phyloP scores from a whole-genome alignment of 2,329 filamentous ascomycete species.

The Neurospora crassa region DNA sequence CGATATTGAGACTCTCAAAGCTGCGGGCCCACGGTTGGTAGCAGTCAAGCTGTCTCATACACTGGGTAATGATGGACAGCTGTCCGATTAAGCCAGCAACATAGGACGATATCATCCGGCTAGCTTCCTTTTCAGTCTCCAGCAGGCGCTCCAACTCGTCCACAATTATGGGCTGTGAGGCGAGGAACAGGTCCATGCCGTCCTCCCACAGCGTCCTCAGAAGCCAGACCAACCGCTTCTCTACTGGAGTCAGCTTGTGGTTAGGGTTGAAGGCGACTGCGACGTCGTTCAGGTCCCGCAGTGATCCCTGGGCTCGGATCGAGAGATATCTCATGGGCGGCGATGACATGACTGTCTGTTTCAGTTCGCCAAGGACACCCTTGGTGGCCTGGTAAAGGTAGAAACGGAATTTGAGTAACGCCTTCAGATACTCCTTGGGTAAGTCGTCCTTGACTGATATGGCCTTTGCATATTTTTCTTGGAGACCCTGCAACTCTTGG shows the following conservation, averaged over 20 bases:
- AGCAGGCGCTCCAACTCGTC: constrained; percentile 40
- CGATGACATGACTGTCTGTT: constrained; percentile 24
- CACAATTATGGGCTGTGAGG: constrained; percentile 26
- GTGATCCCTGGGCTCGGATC: constrained; percentile 20
- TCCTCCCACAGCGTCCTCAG: constrained; percentile 30
- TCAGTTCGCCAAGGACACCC: constrained; percentile 21
- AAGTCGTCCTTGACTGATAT: constrained; percentile 27
- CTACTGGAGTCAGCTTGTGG: constrained; percentile 13
- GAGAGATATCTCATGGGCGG: constrained; percentile 30
- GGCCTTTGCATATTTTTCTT: constrained; percentile 21
- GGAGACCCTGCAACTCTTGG: constrained; percentile 19
- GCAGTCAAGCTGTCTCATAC: constrained; percentile 32
- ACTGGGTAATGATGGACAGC: constrained; percentile 35
- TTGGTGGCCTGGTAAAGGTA: constrained; percentile 26
- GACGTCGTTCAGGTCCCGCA: constrained; percentile 15
- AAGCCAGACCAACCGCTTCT: constrained; percentile 26
- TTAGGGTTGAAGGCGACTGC: constrained; percentile 9
- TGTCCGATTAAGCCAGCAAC: constrained; percentile 31
- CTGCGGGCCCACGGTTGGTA: constrained; percentile 39
- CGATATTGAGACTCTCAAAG: constrained; percentile 24
- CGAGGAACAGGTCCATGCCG: constrained; percentile 21
- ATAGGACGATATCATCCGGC: constrained; percentile 27
- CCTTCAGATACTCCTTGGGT: constrained; percentile 28
- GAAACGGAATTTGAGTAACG: constrained; percentile 31
- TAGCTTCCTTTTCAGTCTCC: constrained; percentile 25